A percentile compares a stretch with the other conserved stretches of the same genome.
These are phyloP conservation scores for Eucalyptus grandis DNA, from an alignment of 345 rosid genomes.

Conservation along the genomic window DNA sequence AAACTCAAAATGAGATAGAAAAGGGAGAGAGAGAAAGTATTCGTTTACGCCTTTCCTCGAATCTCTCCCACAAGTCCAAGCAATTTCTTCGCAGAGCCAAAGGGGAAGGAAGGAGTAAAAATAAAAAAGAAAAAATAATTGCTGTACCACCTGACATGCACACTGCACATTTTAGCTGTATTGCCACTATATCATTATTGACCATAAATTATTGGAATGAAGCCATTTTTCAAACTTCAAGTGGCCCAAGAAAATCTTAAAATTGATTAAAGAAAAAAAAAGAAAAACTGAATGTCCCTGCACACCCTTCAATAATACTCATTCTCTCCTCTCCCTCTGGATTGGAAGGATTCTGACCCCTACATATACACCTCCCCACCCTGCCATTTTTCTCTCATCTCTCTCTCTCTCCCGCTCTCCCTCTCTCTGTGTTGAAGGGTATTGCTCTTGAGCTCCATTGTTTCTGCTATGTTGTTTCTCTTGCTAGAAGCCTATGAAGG, in stretches of 20 bases:
- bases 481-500: background rate
- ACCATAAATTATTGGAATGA: background rate
- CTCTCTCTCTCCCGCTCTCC: background rate
- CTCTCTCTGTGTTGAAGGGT: background rate
- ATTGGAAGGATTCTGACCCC: background rate
- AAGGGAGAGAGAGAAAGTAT: background rate
- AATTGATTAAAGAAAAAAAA: background rate
- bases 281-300: background rate
- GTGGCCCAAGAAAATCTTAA: background rate
- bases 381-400: background rate
- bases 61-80: background rate
- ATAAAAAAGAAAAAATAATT: background rate
- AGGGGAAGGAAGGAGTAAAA: background rate
- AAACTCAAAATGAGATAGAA: background rate
- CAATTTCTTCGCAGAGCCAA: background rate
- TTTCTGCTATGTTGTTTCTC: background rate
- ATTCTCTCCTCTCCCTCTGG: background rate
- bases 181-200: background rate
- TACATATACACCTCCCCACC: background rate
- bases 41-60: background rate
- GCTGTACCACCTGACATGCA: background rate
- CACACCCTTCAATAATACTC: background rate
- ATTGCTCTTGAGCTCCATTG: background rate
- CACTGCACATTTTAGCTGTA: background rate
- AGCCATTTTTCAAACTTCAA: background rate